Conservation (phyloP, 352 stramenopile genomes). For the Globisporangium polare region DNA sequence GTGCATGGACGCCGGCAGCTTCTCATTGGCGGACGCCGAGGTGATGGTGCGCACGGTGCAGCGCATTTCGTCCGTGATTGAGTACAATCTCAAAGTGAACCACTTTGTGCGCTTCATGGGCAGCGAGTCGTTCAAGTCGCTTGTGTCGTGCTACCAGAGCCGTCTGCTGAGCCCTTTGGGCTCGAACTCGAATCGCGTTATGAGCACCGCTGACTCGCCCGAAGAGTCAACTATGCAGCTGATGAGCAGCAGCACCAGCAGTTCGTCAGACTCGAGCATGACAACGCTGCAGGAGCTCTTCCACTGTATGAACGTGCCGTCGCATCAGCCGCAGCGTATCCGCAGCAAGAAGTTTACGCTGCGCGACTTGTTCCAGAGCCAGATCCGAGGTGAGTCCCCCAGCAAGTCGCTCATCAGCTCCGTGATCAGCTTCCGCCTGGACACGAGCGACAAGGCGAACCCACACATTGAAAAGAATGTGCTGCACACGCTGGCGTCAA, state of each 20-base stretch:
- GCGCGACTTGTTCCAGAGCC: conserved; percentile 56
- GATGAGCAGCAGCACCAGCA: conserved; percentile 19
- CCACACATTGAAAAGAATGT: conserved; percentile 65
- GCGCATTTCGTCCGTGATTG: conserved; percentile 53
- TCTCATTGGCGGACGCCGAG: conserved; percentile 62
- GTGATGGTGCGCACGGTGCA: conserved; percentile 50
- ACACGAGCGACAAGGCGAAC: conserved; percentile 51
- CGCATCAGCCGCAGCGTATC: conserved; percentile 71
- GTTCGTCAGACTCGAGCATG: conserved; percentile 71
- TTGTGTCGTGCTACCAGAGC: conserved; percentile 74
- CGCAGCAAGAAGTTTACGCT: conserved; percentile 70
- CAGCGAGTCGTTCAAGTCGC: conserved; percentile 73
- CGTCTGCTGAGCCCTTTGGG: conserved; percentile 64
- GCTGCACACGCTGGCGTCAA: conserved; percentile 64
- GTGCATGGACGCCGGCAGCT: conserved; percentile 60
- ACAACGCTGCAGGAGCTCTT: conserved; percentile 85
- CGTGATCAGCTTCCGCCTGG: conserved; percentile 61
- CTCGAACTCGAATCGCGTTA: conserved; percentile 19
- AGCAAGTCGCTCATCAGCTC: conserved; percentile 69
- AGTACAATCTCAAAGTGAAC: conserved; percentile 80
- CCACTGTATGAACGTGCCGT: conserved; percentile 85
- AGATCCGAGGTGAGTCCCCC: conserved; percentile 55
- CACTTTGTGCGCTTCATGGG: conserved; percentile 87
- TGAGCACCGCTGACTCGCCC: conserved; percentile 16
- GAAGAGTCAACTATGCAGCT: conserved; percentile 17